Evolutionary conservation across 2,329 filamentous ascomycete species (phyloP).

Genomic region (Neofusicoccum cordaticola): DNA sequence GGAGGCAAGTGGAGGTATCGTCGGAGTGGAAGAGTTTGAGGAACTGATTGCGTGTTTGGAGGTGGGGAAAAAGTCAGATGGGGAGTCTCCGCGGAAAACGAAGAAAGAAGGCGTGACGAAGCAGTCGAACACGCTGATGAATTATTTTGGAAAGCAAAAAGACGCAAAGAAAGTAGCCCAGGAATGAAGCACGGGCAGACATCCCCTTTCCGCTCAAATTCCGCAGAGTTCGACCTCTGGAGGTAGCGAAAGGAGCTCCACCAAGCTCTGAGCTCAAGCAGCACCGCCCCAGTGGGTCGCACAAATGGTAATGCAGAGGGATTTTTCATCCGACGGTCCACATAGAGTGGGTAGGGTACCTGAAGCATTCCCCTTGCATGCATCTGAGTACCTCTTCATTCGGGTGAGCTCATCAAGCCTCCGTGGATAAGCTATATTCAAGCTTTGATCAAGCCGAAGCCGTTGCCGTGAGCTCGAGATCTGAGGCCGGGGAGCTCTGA

Average conservation of each 20-base stretch:
- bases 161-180: background rate
- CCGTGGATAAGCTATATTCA: too few species aligned
- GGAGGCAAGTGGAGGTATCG: constrained; percentile 65
- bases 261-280: background rate
- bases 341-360: too few species aligned
- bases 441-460: background rate
- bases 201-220: too few species aligned
- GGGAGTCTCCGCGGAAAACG: constrained; percentile 28
- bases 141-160: constrained; percentile 51
- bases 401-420: too few species aligned
- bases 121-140: constrained; percentile 56
- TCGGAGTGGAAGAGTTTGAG: constrained; percentile 60
- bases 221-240: too few species aligned
- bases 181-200: background rate
- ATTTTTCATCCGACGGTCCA: too few species aligned
- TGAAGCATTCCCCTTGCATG: too few species aligned
- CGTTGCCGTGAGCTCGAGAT: background rate
- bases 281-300: background rate
- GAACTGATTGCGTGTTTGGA: constrained; percentile 60
- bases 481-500: background rate
- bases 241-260: background rate
- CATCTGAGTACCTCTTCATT: too few species aligned
- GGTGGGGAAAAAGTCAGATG: constrained; percentile 53
- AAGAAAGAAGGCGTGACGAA: constrained; percentile 30
- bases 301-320: too few species aligned